phyloP scores from a whole-genome alignment of 495 filamentous ascomycete genomes.

The Penicillium riverlandense region DNA sequence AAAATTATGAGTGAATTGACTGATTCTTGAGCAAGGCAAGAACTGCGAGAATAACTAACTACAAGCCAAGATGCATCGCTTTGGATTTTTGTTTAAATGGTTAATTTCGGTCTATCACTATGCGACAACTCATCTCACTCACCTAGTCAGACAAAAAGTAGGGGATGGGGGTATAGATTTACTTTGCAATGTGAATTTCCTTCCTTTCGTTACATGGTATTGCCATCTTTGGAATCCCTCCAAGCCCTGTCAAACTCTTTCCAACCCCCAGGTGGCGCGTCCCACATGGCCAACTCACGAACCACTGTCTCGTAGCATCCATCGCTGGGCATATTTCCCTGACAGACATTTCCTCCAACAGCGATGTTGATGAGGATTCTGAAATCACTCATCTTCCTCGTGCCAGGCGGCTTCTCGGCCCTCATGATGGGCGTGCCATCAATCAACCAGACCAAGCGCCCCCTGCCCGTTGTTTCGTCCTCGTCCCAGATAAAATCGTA shows the following conservation, averaged over 20 bases:
- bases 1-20: too few species aligned
- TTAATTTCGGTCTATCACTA: conserved; percentile 1
- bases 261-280: conserved; percentile 21
- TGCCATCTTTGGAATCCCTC: conserved; percentile 17
- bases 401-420: conserved; percentile 21
- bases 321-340: conserved; percentile 20
- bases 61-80: conserved; percentile 4
- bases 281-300: conserved; percentile 24
- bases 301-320: conserved; percentile 20
- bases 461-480: conserved; percentile 15
- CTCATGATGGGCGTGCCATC: conserved; percentile 20
- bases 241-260: conserved; percentile 17
- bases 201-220: conserved; percentile 17
- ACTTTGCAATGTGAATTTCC: conserved; percentile 4
- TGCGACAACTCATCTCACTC: conserved; percentile 2
- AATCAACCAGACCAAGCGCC: conserved; percentile 21
- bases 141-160: conserved; percentile 3
- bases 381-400: conserved; percentile 22
- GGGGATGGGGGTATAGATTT: conserved; percentile 5
- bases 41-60: background rate
- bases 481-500: conserved; percentile 25
- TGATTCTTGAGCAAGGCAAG: too few species aligned
- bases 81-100: background rate
- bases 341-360: conserved; percentile 23
- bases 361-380: conserved; percentile 24